Conservation (phyloP, 164 flowering plant species). For the Buxus sempervirens region DNA sequence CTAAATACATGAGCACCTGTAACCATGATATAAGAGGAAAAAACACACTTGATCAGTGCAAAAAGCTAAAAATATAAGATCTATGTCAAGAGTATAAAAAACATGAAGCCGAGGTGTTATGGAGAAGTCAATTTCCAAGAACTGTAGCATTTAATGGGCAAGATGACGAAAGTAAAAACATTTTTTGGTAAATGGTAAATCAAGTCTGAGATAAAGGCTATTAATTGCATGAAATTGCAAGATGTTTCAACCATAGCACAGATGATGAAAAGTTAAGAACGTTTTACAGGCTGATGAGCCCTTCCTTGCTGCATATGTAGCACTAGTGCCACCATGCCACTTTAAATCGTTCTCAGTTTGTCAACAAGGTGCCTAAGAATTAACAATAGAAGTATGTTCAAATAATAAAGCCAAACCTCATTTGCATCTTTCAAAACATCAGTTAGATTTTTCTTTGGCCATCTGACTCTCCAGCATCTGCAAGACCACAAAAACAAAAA, state of each 20-base stretch:
- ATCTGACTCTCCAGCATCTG: constrained; percentile 91
- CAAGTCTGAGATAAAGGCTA: no score
- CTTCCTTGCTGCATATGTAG: background rate
- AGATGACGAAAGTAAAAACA: no score
- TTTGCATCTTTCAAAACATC: constrained; percentile 80
- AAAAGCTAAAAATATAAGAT: background rate
- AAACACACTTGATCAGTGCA: background rate
- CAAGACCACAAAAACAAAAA: constrained; percentile 12
- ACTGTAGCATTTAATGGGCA: no score
- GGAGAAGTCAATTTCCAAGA: background rate
- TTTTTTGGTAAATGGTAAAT: no score
- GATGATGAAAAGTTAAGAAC: background rate
- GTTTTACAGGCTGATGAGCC: no score
- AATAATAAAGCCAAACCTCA: constrained; percentile 57
- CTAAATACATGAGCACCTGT: constrained; percentile 80
- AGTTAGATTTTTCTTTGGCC: constrained; percentile 71
- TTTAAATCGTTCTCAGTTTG: background rate
- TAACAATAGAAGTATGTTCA: background rate
- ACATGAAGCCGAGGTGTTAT: no score
- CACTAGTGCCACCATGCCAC: background rate
- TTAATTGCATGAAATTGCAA: no score
- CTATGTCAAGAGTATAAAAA: no score
- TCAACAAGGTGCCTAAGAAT: background rate
- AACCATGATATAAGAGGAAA: constrained; percentile 1
- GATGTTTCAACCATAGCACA: no score